Conservation (phyloP, 768 basidiomycete genomes). For the Filobasidium wieringae region DNA sequence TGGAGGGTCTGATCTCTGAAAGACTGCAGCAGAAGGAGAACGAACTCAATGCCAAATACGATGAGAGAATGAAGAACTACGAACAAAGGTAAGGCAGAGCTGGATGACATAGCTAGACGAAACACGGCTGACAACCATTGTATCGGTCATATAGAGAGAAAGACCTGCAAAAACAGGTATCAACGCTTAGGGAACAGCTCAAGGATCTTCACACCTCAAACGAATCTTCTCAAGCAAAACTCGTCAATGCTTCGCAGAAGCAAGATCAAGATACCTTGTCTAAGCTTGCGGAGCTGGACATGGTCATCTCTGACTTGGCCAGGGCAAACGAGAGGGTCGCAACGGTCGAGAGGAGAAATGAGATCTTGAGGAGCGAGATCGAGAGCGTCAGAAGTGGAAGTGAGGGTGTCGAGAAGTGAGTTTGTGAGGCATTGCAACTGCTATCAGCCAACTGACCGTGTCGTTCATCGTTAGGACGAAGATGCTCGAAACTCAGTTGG, state of each 20-base stretch:
- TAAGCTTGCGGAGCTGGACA: conserved; percentile 83
- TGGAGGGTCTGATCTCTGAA: conserved; percentile 87
- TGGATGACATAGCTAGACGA: background rate
- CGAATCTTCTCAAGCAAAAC: conserved; percentile 82
- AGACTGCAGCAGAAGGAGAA: conserved; percentile 86
- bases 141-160: conserved; percentile 55
- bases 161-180: conserved; percentile 80
- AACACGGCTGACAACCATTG: conserved; percentile 1
- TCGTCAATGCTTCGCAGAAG: conserved; percentile 78
- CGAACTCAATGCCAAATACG: conserved; percentile 90
- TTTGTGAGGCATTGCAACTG: background rate
- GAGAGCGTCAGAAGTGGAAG: conserved; percentile 69
- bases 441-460: background rate
- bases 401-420: conserved; percentile 25
- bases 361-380: conserved; percentile 88
- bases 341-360: conserved; percentile 85
- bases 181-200: conserved; percentile 76
- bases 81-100: conserved; percentile 64
- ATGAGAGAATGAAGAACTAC: conserved; percentile 89
- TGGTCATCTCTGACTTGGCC: conserved; percentile 86
- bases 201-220: conserved; percentile 80
- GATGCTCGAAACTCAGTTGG: conserved; percentile 58
- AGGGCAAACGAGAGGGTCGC: conserved; percentile 89
- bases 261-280: conserved; percentile 93
- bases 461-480: conserved; percentile 47